These are phyloP conservation scores for Bolboschoenus planiculmis DNA, from an alignment of 176 grass and related monocot species.

Conservation along the genomic window DNA sequence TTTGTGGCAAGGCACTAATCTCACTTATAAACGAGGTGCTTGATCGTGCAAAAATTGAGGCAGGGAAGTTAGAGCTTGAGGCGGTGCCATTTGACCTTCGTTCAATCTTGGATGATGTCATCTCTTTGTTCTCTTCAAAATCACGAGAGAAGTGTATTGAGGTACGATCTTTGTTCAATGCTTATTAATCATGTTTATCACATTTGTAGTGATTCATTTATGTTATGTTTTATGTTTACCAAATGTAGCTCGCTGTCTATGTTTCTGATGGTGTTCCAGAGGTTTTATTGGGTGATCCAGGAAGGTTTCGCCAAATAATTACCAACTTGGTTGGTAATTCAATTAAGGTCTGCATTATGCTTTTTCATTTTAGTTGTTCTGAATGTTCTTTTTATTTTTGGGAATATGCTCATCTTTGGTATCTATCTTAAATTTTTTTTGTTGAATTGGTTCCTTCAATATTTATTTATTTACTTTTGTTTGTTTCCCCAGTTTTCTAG, in stretches of 20 bases:
- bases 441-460: background rate
- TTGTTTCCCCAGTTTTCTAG: background rate
- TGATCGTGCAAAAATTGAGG: constrained; percentile 97
- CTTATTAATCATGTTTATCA: constrained; percentile 2
- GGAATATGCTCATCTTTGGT: background rate
- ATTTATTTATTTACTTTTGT: background rate
- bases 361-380: background rate
- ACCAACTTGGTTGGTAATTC: constrained; percentile 97
- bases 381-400: background rate
- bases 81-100: constrained; percentile 75
- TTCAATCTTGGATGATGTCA: constrained; percentile 80
- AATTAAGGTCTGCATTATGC: constrained; percentile 46
- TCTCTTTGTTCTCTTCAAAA: constrained; percentile 72
- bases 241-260: constrained; percentile 86
- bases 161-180: constrained; percentile 27
- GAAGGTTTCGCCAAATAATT: constrained; percentile 96
- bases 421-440: background rate
- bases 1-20: constrained; percentile 83
- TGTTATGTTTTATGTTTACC: constrained; percentile 12
- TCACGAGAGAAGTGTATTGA: constrained; percentile 83
- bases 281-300: constrained; percentile 86
- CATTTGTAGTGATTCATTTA: constrained; percentile 20
- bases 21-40: constrained; percentile 95
- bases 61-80: constrained; percentile 74
- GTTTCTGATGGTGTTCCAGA: constrained; percentile 89